phyloP scores from a whole-genome alignment of 208 protist species.

The Jaenimonas drosophilae region DNA sequence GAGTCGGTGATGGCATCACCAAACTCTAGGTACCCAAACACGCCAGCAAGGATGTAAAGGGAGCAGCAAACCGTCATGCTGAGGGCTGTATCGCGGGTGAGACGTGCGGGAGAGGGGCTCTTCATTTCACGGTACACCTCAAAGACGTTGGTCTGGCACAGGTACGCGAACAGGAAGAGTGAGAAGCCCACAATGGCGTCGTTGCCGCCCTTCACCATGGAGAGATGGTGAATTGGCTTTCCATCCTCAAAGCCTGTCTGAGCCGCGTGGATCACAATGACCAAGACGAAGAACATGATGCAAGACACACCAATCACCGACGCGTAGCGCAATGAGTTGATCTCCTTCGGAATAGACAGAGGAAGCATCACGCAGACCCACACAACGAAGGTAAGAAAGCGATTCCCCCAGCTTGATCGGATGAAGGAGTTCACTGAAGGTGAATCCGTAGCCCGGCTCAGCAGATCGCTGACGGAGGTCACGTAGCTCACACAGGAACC shows the following conservation, averaged over 20 bases:
- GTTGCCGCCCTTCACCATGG: constrained; percentile 56
- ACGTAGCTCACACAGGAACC: constrained; percentile 77
- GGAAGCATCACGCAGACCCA: constrained; percentile 72
- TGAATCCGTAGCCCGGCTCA: constrained; percentile 28
- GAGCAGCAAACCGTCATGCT: constrained; percentile 50
- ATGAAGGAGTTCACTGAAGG: constrained; percentile 29
- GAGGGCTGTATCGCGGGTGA: constrained; percentile 41
- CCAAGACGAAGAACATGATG: constrained; percentile 72
- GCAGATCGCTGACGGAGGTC: constrained; percentile 60
- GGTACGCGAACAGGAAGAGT: constrained; percentile 74
- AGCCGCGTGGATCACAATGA: constrained; percentile 55
- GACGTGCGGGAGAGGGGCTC: constrained; percentile 21
- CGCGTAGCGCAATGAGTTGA: constrained; percentile 82
- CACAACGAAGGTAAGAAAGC: constrained; percentile 37
- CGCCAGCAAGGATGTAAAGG: constrained; percentile 62
- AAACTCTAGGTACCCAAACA: constrained; percentile 79
- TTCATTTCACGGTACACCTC: constrained; percentile 59
- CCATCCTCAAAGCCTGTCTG: constrained; percentile 46
- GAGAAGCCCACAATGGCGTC: constrained; percentile 53
- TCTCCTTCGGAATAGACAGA: constrained; percentile 60
- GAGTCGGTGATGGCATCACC: constrained; percentile 34
- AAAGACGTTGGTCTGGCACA: constrained; percentile 73
- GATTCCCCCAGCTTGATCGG: constrained; percentile 33
- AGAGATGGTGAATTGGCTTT: constrained; percentile 33
- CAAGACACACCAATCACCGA: constrained; percentile 58